Percentiles rank a stretch among this genome's conserved stretches.
phyloP scores from a whole-genome alignment of 2,329 filamentous ascomycete species.

The Ophiosphaerella narmari region DNA sequence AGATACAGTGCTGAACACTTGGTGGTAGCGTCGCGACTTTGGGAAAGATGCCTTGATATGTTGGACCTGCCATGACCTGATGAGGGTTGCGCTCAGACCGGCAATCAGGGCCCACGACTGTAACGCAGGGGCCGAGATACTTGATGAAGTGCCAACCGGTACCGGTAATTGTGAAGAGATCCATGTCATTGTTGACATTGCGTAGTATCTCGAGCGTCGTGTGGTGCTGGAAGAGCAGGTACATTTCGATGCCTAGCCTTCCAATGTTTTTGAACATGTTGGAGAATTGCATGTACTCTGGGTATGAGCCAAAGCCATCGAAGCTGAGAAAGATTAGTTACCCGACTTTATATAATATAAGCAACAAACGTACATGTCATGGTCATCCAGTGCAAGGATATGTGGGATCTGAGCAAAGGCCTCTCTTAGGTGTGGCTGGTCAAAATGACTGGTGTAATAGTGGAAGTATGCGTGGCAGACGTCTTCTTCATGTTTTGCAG shows the following conservation, averaged over 20 bases:
- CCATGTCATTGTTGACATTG: slow-evolving; percentile 83
- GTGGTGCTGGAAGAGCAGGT: slow-evolving; percentile 96
- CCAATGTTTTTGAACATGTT: slow-evolving; percentile 99
- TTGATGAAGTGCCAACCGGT: slow-evolving; percentile 99
- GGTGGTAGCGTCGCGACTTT: slow-evolving; percentile 90
- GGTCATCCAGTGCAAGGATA: slow-evolving; percentile 89
- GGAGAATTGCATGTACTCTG: slow-evolving; percentile 97
- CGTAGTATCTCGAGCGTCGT: slow-evolving; percentile 92
- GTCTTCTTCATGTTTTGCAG: slow-evolving; percentile 92
- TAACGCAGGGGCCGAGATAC: slow-evolving; percentile 87
- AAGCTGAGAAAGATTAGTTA: slow-evolving; percentile 63
- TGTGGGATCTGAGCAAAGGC: slow-evolving; percentile 98
- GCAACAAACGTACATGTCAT: slow-evolving; percentile 83
- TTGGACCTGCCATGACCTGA: slow-evolving; percentile 93
- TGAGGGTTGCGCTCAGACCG: slow-evolving; percentile 88
- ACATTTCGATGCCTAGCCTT: slow-evolving; percentile 94
- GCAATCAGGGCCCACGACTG: slow-evolving; percentile 87
- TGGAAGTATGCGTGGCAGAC: slow-evolving; percentile 97
- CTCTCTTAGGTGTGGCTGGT: slow-evolving; percentile 91
- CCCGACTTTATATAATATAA: too few relatives aligned
- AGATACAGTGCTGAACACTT: slow-evolving; percentile 93
- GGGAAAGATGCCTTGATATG: slow-evolving; percentile 96
- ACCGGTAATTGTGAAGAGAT: slow-evolving; percentile 96
- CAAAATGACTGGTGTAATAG: slow-evolving; percentile 98
- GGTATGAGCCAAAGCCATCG: slow-evolving; percentile 95